Evolutionary conservation across 2,329 filamentous ascomycete species (phyloP).

Genomic region (Talaromyces piceae): DNA sequence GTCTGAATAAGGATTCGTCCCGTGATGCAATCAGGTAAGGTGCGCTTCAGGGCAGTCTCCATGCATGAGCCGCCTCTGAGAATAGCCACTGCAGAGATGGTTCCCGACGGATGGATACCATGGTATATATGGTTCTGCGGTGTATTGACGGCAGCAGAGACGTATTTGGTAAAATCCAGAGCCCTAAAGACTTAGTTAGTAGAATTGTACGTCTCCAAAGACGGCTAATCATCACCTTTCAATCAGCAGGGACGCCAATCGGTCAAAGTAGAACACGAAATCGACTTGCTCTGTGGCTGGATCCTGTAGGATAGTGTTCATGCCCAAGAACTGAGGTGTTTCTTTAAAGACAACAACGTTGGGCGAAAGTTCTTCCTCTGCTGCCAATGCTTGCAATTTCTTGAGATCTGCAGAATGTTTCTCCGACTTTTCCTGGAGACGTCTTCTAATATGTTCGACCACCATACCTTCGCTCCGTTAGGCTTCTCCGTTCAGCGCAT

Average conservation of each 20-base stretch:
- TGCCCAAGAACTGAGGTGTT: slow-evolving; percentile 73
- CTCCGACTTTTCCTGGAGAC: slow-evolving; percentile 75
- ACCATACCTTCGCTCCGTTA: slow-evolving; percentile 63
- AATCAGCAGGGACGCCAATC: slow-evolving; percentile 74
- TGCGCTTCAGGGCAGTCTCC: slow-evolving; percentile 78
- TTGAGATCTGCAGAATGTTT: slow-evolving; percentile 73
- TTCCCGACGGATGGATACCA: slow-evolving; percentile 63
- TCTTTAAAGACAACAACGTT: slow-evolving; percentile 68
- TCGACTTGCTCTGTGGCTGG: slow-evolving; percentile 74
- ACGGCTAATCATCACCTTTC: slow-evolving; percentile 47
- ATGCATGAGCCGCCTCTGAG: slow-evolving; percentile 83
- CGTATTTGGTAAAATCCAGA: slow-evolving; percentile 68
- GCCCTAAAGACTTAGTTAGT: slow-evolving; percentile 44
- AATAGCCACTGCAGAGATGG: slow-evolving; percentile 78
- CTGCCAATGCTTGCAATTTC: slow-evolving; percentile 64
- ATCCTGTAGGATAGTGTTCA: slow-evolving; percentile 85
- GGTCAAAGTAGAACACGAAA: slow-evolving; percentile 96
- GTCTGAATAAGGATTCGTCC: slow-evolving; percentile 89
- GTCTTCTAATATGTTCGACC: slow-evolving; percentile 83
- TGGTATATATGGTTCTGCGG: slow-evolving; percentile 62
- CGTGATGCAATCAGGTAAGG: slow-evolving; percentile 85
- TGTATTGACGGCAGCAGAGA: slow-evolving; percentile 58
- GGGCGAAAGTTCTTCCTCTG: slow-evolving; percentile 63
- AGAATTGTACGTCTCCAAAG: neutral
- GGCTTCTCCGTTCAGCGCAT: neutral